Conservation (phyloP, 805 yeast species). For the Cyberlindnera maclurae region DNA sequence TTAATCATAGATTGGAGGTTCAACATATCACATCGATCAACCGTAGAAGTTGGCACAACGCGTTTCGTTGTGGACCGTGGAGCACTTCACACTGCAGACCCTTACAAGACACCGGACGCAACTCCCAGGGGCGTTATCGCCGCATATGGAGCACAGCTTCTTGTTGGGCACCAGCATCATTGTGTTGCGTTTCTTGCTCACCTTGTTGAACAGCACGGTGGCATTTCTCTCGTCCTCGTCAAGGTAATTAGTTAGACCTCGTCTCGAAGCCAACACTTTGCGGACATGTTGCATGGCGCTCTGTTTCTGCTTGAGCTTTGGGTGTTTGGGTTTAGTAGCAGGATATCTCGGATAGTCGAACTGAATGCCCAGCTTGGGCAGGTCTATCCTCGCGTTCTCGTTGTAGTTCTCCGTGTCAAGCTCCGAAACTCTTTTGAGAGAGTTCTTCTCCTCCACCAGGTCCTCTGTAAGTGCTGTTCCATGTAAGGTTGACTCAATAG, state of each 20-base stretch:
- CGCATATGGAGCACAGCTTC: conserved; percentile 40
- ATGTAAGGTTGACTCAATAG: conserved; percentile 21
- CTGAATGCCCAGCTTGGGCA: conserved; percentile 27
- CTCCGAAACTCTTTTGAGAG: conserved; percentile 33
- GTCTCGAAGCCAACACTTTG: conserved; percentile 33
- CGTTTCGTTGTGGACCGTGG: conserved; percentile 35
- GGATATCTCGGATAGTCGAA: conserved; percentile 21
- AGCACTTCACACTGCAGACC: conserved; percentile 36
- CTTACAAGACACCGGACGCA: conserved; percentile 37
- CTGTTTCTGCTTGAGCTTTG: conserved; percentile 19
- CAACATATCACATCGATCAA: not conserved
- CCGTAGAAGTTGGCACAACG: conserved; percentile 30
- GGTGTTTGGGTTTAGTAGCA: conserved; percentile 6
- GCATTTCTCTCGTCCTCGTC: conserved; percentile 37
- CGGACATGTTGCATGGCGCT: conserved; percentile 27
- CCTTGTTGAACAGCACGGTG: conserved; percentile 23
- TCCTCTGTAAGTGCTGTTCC: conserved; percentile 23
- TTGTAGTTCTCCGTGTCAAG: conserved; percentile 38
- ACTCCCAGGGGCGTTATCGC: conserved; percentile 33
- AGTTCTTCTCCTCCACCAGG: conserved; percentile 28
- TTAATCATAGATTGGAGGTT: not conserved
- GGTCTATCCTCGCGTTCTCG: conserved; percentile 30
- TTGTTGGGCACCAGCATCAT: conserved; percentile 28
- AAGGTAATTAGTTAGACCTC: conserved; percentile 32
- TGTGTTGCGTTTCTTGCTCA: conserved; percentile 25